A percentile compares a stretch with the other conserved stretches of the same genome.
phyloP scores from a whole-genome alignment of 2,329 filamentous ascomycete genomes.

The Arachnopeziza araneosa region DNA sequence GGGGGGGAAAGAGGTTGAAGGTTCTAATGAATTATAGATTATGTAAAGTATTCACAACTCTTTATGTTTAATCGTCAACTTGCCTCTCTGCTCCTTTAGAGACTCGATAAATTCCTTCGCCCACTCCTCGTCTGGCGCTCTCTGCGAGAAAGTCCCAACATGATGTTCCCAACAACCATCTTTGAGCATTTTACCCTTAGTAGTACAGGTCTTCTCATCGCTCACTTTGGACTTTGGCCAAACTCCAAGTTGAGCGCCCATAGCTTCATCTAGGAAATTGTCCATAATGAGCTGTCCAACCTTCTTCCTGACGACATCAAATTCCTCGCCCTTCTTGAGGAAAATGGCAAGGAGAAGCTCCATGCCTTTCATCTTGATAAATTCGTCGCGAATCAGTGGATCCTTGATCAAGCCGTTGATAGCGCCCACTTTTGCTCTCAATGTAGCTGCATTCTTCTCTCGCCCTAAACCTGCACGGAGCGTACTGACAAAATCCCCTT shows the following conservation, averaged over 20 bases:
- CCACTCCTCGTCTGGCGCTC: conserved; percentile 16
- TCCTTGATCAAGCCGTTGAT: conserved; percentile 54
- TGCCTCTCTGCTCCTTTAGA: conserved; percentile 16
- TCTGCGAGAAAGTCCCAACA: conserved; percentile 29
- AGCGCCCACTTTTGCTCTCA: conserved; percentile 39
- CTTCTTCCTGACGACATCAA: conserved; percentile 47
- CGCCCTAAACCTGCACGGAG: conserved; percentile 16
- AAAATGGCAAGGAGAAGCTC: conserved; percentile 48
- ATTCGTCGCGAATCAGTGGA: conserved; percentile 46
- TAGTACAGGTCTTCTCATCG: conserved; percentile 34
- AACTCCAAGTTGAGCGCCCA: conserved; percentile 52
- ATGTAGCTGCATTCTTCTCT: conserved; percentile 23
- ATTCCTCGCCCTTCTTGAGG: conserved; percentile 39
- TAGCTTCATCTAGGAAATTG: conserved; percentile 60
- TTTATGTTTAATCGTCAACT: background rate
- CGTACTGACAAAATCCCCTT: conserved; percentile 21
- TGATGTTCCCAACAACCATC: conserved; percentile 57
- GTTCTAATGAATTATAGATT: background rate
- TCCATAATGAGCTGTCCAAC: conserved; percentile 56
- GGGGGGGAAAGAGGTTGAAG: background rate
- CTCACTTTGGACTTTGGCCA: conserved; percentile 44
- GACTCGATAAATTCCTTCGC: conserved; percentile 22
- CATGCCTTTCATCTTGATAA: conserved; percentile 50
- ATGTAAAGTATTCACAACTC: background rate
- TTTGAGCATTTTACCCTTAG: conserved; percentile 32